Conservation (phyloP, 1,284 basidiomycete genomes). For the Anthracocystis panici-leucophaei region DNA sequence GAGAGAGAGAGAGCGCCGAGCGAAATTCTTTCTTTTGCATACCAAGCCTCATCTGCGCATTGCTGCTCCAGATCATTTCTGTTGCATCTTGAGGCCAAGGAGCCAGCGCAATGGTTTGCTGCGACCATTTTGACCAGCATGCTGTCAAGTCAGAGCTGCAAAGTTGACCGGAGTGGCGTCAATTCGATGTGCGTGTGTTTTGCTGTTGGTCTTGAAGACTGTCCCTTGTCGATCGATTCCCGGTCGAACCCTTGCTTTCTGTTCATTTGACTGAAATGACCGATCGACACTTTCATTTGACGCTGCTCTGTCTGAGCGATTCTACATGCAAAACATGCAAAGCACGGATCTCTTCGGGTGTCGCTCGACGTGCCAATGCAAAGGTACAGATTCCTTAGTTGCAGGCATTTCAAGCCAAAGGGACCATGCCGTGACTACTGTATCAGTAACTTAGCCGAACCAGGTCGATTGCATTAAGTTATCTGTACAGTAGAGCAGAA, state of each 20-base stretch:
- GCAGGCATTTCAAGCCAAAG: no score
- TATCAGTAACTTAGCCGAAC: not conserved
- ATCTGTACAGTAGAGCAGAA: not conserved
- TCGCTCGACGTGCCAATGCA: not conserved
- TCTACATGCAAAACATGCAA: not conserved
- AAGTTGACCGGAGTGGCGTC: slow-evolving; percentile 1
- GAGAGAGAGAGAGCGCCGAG: not conserved
- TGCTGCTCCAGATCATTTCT: not conserved
- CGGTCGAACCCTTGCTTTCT: slow-evolving; percentile 1
- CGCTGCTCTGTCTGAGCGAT: not conserved
- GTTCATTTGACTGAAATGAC: no score
- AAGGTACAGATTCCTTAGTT: not conserved
- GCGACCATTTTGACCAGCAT: no score
- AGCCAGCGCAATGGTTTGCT: not conserved
- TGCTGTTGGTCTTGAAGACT: not conserved
- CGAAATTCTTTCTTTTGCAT: not conserved
- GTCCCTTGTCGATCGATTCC: not conserved
- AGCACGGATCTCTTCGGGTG: not conserved
- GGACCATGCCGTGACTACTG: not conserved
- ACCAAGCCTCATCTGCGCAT: slow-evolving; percentile 6
- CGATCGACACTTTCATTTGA: not conserved
- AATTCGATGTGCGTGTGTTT: not conserved
- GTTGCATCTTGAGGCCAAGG: not conserved
- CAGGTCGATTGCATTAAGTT: not conserved
- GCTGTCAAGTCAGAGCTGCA: no score